Evolutionary conservation across 805 yeast species (phyloP).

Genomic region (Metschnikowia dekortorum): DNA sequence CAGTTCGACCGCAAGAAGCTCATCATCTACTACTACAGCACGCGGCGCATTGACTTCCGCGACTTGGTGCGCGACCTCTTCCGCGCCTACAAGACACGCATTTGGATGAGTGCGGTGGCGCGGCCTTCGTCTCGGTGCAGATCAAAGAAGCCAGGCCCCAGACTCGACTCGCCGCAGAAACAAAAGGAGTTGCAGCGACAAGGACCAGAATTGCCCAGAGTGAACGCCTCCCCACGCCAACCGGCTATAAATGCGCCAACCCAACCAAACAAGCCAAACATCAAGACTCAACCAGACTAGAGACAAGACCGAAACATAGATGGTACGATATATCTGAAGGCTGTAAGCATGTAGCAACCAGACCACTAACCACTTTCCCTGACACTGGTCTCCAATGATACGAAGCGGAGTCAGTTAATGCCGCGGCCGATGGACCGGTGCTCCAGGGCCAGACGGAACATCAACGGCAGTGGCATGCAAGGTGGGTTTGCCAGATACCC

Average conservation of each 20-base stretch:
- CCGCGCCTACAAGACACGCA: conserved; percentile 72
- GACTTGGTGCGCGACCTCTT: conserved; percentile 69
- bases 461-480: no score
- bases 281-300: neutral
- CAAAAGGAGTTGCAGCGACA: neutral
- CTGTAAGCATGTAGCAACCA: no score
- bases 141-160: neutral
- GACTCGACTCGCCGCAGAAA: neutral
- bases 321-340: no score
- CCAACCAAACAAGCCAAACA: neutral
- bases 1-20: conserved; percentile 78
- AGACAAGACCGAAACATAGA: neutral
- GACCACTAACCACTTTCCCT: no score
- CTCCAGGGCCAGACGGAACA: no score
- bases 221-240: no score
- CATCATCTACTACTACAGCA: conserved; percentile 53
- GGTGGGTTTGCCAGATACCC: no score
- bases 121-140: conserved; percentile 23
- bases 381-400: no score
- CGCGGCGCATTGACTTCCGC: conserved; percentile 67
- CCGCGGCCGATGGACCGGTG: no score
- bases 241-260: neutral
- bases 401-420: no score
- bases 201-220: neutral
- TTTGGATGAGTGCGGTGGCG: conserved; percentile 78